Evolutionary conservation across 441 rosid species (phyloP), one percentile per base, ranked within the genome.

Genomic region (Populus hybrid): DNA sequence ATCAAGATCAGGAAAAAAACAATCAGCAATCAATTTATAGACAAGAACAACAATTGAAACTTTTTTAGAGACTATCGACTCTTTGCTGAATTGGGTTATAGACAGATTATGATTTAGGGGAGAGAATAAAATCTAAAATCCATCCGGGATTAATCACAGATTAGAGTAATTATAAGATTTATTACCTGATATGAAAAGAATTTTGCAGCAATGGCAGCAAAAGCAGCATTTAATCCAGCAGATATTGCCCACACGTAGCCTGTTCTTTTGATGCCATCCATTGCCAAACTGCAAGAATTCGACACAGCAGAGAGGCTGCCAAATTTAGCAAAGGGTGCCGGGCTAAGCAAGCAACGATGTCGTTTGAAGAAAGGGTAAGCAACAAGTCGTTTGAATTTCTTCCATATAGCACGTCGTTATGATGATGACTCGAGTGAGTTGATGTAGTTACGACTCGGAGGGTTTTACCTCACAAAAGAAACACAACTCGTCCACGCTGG

Each of bases 161-260:
- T 1, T 28, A 28, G 40, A 70, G 36, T 18, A 9, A 68, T 7
- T 35, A 8, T 9, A 18, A 66, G 16, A 5, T 30, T 7, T 38
- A 53, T 74, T 70, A 91, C 94, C 83, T 82, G 87, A 78, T 81
- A 82, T n/a, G 83, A 77, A 79, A 93, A 83, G 86, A 85, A 86
- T 70, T 94, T 94, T 4, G 97, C 94, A 21, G 93, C 86, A 23
- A 92, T 81, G 81, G 99, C 99, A 3, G 95, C 89, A 32, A 90
- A 77, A 80, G 97, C 97, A 10, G 99, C 97, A 76, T 85, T 90
- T 75, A 90, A 67, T 10, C 97, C 95, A 26, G 97, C 97, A 20
- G 85, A 77, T 63, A 90, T 73, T 61, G 97, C 97, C 95, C 93
- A 94, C 10, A 80, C 81, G 74, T 93, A 93, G 21, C 98, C 97